Base-by-base conservation (phyloP, 192 early-diverging fungal species). In the Gaertneriomyces semiglobifer region DNA sequence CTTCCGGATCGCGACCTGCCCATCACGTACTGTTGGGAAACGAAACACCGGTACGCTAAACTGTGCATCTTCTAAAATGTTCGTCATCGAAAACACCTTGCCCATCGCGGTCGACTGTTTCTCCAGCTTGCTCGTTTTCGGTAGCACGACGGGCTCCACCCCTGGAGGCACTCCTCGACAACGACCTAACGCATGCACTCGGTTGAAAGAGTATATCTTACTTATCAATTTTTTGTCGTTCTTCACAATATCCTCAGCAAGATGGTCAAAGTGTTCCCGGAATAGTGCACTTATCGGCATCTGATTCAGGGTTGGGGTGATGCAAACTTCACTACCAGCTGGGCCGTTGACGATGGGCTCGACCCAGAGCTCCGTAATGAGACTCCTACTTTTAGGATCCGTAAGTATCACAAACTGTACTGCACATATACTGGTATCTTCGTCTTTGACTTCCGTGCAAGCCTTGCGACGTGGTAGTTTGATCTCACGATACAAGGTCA, bases 401-500 rank as follows among this genome's bases (percentile, higher is more conserved):
- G 73, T 61, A 40, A 76, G 19, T 38, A 80, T 58, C 44, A 81
- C 70, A 59, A 73, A 81, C 58, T 84, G 82, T 14, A 84, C 50
- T 14, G 70, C 60, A 47, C 74, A 80, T 3, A 53, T 62, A 25
- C 9, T 70, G 39, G 7, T 7, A 72, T 46, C 56, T 58, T 58
- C 38, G 56, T 14, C 56, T 58, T 38, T 16, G 14, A 58, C 14
- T 33, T 33, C 25, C 25, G 25, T 33, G 25, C 25, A 33, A 16
- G 41, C 41, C 48, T 44, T 58, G 9, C 40, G 16, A 38, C 43
- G 18, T 40, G 33, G 53, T 10, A 74, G 12, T 19, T 62, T 8
- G n/a, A 41, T 47, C 60, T 84, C 82, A 18, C 72, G 74, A 58
- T 76, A 80, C 44, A 84, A 63, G 20, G 82, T 81, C 3, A 78